Base-by-base conservation (phyloP, 2,329 filamentous ascomycete species). In the Pseudogymnoascus sp. region DNA sequence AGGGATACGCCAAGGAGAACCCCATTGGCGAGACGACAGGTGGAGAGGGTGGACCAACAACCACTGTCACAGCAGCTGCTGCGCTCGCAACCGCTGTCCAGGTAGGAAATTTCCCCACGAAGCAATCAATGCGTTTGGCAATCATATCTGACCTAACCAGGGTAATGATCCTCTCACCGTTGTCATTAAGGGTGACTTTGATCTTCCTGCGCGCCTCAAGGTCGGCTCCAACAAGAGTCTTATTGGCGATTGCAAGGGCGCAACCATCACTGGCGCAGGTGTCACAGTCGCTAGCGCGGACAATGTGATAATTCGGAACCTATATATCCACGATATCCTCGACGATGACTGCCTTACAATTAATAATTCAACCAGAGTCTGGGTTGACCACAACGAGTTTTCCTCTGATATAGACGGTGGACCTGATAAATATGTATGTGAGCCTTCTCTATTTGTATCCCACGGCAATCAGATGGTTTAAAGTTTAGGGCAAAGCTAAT, bases 241-340 rank as follows among this genome's bases (percentile, higher is more conserved):
- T 66, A 74, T 83, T 62, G 82, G 82, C 26, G 4, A 33, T 23
- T 11, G 66, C n/a, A 15, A 23, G 1, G 19, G 44, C 9, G 60
- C 38, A 72, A 75, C 75, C 59, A 73, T 83, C 21, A 73, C 76
- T n/a, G 75, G 77, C 60, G 72, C 79, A 62, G 78, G 78, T 7
- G 72, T 84, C 59, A 78, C 76, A 62, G 73, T 84, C 67, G 79
- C 79, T 71, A 70, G 74, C 38, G 74, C 72, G 17, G 76, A 70
- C 64, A 85, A 86, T 66, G 82, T 85, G 59, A 84, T 86, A 63
- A 70, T 86, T 59, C 80, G 80, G 56, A 85, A 86, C 73, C 70
- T 86, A 38, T 80, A 80, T 66, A 78, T 83, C 65, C 71, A 76
- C 65, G 79, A 82, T 63, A 79, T 83, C 1, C 74, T 77, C 6